phyloP scores from a whole-genome alignment of 768 basidiomycete species.

The Mycena amicta region DNA sequence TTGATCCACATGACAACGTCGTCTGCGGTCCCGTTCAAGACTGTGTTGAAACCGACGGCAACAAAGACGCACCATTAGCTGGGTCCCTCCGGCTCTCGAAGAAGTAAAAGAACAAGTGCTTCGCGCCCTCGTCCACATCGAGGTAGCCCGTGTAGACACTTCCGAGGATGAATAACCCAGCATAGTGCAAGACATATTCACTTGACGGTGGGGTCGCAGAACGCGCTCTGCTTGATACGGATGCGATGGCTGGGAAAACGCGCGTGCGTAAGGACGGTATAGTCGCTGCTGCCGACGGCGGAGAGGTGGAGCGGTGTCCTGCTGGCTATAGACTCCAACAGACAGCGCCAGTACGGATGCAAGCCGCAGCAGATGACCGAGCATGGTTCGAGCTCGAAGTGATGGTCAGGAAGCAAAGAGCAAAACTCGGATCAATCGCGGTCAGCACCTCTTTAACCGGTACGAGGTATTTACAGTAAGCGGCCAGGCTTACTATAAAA shows the following conservation, averaged over 20 bases:
- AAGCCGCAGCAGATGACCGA: neutral
- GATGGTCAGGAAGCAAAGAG: too few species aligned
- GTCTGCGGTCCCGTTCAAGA: conserved; percentile 31
- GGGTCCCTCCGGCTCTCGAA: conserved; percentile 69
- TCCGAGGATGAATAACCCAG: neutral
- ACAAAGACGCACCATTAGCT: conserved; percentile 46
- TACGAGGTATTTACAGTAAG: too few species aligned
- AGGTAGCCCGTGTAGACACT: conserved; percentile 45
- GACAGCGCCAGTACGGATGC: neutral
- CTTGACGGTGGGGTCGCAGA: conserved; percentile 69
- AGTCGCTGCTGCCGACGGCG: conserved; percentile 31
- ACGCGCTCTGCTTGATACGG: conserved; percentile 60
- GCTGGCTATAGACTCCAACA: neutral
- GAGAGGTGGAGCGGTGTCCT: conserved; percentile 28
- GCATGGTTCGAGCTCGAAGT: too few species aligned
- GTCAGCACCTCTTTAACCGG: too few species aligned
- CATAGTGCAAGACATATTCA: conserved; percentile 30
- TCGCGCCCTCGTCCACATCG: conserved; percentile 51
- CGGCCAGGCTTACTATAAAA: too few species aligned
- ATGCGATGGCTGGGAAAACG: conserved; percentile 55
- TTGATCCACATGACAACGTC: conserved; percentile 77
- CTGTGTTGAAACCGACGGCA: neutral
- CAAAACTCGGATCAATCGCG: too few species aligned
- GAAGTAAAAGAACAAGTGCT: conserved; percentile 75
- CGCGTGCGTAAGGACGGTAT: conserved; percentile 48